Conservation (phyloP, 495 filamentous ascomycete genomes). For the Alectoria sarmentosa region DNA sequence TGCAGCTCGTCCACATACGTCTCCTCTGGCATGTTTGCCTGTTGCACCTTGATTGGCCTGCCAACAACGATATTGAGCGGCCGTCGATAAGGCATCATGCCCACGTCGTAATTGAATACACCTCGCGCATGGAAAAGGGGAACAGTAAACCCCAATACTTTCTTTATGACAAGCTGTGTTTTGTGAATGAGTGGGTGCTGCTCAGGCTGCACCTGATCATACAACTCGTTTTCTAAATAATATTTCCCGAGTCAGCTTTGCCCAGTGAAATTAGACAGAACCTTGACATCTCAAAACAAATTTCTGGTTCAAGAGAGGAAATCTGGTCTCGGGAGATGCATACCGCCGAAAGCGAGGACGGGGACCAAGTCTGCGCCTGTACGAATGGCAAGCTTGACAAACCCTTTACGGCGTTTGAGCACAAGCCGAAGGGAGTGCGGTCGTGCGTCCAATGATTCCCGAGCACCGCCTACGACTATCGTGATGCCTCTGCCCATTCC, state of each 20-base stretch:
- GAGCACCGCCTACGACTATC: conserved; percentile 88
- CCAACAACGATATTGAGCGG: conserved; percentile 87
- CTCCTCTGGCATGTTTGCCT: conserved; percentile 52
- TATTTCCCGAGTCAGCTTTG: not conserved
- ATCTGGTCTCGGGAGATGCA: not conserved
- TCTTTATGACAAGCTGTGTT: conserved; percentile 74
- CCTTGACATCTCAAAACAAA: not conserved
- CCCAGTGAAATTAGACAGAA: not conserved
- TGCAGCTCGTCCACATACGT: conserved; percentile 77
- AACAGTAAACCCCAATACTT: conserved; percentile 82
- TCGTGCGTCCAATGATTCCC: conserved; percentile 81
- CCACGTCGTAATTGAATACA: conserved; percentile 96
- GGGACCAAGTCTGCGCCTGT: conserved; percentile 89
- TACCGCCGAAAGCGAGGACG: conserved; percentile 70
- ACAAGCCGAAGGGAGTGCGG: conserved; percentile 69
- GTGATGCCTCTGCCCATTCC: conserved; percentile 97
- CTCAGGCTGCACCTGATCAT: conserved; percentile 72
- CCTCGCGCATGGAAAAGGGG: conserved; percentile 85
- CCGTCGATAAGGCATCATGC: conserved; percentile 84
- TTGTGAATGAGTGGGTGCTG: conserved; percentile 66
- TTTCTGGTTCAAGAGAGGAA: not conserved
- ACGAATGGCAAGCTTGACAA: conserved; percentile 85
- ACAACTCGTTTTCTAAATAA: conserved; percentile 73
- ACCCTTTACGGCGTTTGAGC: conserved; percentile 77
- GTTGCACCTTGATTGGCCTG: conserved; percentile 62